Conservation (phyloP, 768 basidiomycete species). For the Lentinula boryana region DNA sequence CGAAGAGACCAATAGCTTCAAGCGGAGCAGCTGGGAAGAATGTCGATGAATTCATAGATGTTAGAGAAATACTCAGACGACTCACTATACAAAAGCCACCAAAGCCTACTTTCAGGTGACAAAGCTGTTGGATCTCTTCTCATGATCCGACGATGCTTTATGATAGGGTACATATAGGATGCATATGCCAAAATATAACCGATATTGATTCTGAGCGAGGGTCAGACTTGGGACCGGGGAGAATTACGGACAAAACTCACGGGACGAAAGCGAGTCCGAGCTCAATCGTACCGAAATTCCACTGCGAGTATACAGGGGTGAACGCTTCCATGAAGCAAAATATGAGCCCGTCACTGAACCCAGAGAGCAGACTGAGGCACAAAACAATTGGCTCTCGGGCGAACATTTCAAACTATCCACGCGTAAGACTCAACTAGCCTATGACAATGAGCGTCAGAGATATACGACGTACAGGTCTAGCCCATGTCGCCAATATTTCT, state of each 20-base stretch:
- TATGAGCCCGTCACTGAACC: conserved; percentile 9
- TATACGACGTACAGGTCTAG: conserved; percentile 1
- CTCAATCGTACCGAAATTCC: conserved; percentile 5
- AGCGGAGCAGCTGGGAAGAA: conserved; percentile 22
- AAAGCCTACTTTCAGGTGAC: background rate
- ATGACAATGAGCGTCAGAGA: background rate
- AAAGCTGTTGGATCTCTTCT: background rate
- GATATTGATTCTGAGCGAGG: conserved; percentile 1
- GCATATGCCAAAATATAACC: conserved; percentile 4
- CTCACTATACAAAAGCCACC: conserved; percentile 5
- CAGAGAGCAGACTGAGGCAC: conserved; percentile 7
- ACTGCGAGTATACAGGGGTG: conserved; percentile 6
- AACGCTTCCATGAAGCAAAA: conserved; percentile 10
- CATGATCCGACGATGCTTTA: conserved; percentile 4
- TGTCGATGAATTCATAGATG: background rate
- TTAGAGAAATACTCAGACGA: background rate
- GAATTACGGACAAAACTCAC: background rate
- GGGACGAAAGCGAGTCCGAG: conserved; percentile 8
- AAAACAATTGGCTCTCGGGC: conserved; percentile 8
- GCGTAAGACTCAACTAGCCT: background rate
- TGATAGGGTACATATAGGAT: conserved; percentile 1
- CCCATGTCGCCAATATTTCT: conserved; percentile 7
- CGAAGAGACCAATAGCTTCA: conserved; percentile 39
- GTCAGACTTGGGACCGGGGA: no score
- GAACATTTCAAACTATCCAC: conserved; percentile 7